phyloP scores from a whole-genome alignment of 2,329 filamentous ascomycete species.

The Teratosphaeria epicoccoides region DNA sequence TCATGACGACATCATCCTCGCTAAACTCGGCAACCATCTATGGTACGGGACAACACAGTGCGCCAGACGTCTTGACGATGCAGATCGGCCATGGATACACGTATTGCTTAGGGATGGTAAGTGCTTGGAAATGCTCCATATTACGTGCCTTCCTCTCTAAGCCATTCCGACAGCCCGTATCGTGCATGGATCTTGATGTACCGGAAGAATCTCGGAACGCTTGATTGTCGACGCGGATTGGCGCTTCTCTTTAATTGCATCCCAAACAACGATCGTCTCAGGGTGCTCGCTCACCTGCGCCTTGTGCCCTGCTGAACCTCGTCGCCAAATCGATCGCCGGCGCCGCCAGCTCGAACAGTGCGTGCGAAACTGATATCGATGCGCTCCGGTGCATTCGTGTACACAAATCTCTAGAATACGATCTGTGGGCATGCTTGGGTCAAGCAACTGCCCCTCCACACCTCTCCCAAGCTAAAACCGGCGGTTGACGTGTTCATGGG shows the following conservation, averaged over 20 bases:
- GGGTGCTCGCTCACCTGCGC: too few species aligned
- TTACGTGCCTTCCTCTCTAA: neutral
- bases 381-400: too few species aligned
- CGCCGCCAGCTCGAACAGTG: too few species aligned
- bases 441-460: neutral
- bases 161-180: neutral
- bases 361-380: too few species aligned
- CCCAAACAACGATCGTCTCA: neutral
- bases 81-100: neutral
- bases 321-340: too few species aligned
- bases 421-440: too few species aligned
- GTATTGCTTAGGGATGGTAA: too few species aligned
- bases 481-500: neutral
- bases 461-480: too few species aligned
- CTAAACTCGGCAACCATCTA: neutral
- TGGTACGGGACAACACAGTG: neutral
- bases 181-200: neutral
- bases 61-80: neutral
- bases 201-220: neutral
- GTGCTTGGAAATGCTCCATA: neutral
- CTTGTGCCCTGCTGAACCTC: too few species aligned
- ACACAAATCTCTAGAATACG: too few species aligned
- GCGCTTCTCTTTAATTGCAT: neutral
- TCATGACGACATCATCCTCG: neutral
- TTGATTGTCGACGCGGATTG: neutral